phyloP scores from a whole-genome alignment of 2,329 filamentous ascomycete genomes.

The Verticillium zaregamsianum region DNA sequence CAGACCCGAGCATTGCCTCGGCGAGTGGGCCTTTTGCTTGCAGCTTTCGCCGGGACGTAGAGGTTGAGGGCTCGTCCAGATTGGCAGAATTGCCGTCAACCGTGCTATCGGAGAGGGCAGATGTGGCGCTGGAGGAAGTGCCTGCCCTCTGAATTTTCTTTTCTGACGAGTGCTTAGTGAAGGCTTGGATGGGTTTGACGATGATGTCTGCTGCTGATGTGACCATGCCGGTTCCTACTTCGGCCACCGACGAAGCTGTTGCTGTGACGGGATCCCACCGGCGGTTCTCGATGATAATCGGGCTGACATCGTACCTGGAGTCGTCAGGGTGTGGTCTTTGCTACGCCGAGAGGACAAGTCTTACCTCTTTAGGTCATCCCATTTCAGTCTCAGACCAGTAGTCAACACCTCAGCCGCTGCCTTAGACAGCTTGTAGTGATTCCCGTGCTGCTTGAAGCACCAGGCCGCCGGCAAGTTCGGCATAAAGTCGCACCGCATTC shows the following conservation, averaged over 20 bases:
- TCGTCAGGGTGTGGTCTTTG: neutral
- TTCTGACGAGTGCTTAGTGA: neutral
- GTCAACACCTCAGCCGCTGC: neutral
- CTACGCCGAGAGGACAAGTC: neutral
- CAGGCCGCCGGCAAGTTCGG: conserved; percentile 2
- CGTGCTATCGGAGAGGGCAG: neutral
- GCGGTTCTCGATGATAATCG: conserved; percentile 21
- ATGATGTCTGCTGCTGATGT: conserved; percentile 9
- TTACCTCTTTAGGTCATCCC: conserved; percentile 1
- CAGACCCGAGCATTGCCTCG: conserved; percentile 6
- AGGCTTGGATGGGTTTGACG: conserved; percentile 6
- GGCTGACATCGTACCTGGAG: conserved; percentile 8
- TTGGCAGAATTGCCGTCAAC: neutral
- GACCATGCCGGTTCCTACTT: conserved; percentile 9
- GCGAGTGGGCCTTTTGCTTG: neutral
- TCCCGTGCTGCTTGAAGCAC: neutral
- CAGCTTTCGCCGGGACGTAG: neutral
- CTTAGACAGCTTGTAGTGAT: conserved; percentile 5
- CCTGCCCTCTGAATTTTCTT: neutral
- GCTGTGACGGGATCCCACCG: conserved; percentile 25
- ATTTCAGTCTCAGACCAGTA: neutral
- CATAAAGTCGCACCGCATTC: conserved; percentile 4
- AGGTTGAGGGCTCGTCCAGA: neutral
- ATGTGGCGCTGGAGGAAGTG: neutral
- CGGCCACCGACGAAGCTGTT: conserved; percentile 9